Evolutionary conservation across 176 grass and related monocot species (phyloP).

Genomic region (Thalia dealbata): DNA sequence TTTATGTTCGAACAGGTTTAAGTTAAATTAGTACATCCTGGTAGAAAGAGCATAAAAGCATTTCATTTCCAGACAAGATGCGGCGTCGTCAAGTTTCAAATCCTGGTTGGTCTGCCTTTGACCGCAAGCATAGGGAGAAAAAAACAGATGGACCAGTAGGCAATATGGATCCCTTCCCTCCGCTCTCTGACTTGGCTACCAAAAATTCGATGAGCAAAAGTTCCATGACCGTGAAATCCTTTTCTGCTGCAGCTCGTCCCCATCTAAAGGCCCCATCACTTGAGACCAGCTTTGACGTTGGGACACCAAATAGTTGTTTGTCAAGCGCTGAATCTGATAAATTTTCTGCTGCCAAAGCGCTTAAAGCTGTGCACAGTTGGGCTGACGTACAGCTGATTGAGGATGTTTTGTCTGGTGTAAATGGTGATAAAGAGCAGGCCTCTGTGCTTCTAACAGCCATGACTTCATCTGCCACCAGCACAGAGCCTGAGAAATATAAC

Average conservation of each 20-base stretch:
- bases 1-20: background rate
- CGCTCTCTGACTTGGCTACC: slow-evolving; percentile 27
- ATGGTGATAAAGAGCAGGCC: slow-evolving; percentile 60
- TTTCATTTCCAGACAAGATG: slow-evolving; percentile 27
- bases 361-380: slow-evolving; percentile 59
- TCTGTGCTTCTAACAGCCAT: slow-evolving; percentile 56
- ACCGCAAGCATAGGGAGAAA: slow-evolving; percentile 41
- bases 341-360: slow-evolving; percentile 32
- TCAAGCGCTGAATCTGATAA: slow-evolving; percentile 10
- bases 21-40: background rate
- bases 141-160: slow-evolving; percentile 11
- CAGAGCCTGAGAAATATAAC: slow-evolving; percentile 19
- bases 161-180: slow-evolving; percentile 46
- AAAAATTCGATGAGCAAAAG: slow-evolving; percentile 22
- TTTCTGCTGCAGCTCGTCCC: slow-evolving; percentile 41
- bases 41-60: background rate
- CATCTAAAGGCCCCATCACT: slow-evolving; percentile 20
- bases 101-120: slow-evolving; percentile 82
- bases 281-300: slow-evolving; percentile 1
- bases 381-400: slow-evolving; percentile 60
- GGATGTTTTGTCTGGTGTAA: slow-evolving; percentile 58
- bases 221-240: slow-evolving; percentile 37
- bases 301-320: background rate
- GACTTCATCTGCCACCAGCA: slow-evolving; percentile 31
- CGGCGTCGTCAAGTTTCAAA: slow-evolving; percentile 28